Conservation (phyloP, 352 stramenopile genomes). For the Plasmopara halstedii region DNA sequence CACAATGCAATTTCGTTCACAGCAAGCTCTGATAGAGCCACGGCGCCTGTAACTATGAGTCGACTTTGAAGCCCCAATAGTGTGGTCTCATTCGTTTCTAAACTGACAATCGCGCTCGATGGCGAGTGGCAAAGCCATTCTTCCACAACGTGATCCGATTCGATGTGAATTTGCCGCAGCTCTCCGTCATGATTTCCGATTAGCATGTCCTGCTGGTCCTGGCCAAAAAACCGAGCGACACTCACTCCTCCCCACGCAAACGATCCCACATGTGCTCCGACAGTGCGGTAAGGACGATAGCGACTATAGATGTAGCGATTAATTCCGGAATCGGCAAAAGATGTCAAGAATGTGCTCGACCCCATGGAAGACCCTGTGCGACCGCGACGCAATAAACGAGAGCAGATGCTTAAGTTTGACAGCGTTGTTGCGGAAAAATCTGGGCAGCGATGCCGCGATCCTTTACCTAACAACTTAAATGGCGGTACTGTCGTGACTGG, state of each 20-base stretch:
- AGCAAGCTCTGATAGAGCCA: slow-evolving; percentile 41
- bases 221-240: slow-evolving; percentile 54
- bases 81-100: slow-evolving; percentile 66
- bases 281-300: slow-evolving; percentile 57
- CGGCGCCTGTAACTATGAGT: slow-evolving; percentile 46
- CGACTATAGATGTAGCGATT: slow-evolving; percentile 76
- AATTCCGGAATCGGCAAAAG: slow-evolving; percentile 57
- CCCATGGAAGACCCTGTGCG: slow-evolving; percentile 42
- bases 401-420: slow-evolving; percentile 59
- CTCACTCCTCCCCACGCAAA: slow-evolving; percentile 55
- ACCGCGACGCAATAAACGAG: slow-evolving; percentile 42
- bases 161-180: slow-evolving; percentile 49
- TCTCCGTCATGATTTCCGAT: slow-evolving; percentile 74
- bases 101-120: slow-evolving; percentile 55
- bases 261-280: slow-evolving; percentile 39
- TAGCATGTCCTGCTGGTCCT: slow-evolving; percentile 54
- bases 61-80: slow-evolving; percentile 42
- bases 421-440: slow-evolving; percentile 40
- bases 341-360: slow-evolving; percentile 32
- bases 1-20: slow-evolving; percentile 61
- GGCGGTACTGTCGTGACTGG: slow-evolving; percentile 81
- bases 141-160: slow-evolving; percentile 53
- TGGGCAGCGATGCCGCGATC: slow-evolving; percentile 61
- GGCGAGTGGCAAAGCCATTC: slow-evolving; percentile 68
- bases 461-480: slow-evolving; percentile 64